Evolutionary conservation across 805 yeast genomes (phyloP).

Genomic region (Teunomyces pallodes): DNA sequence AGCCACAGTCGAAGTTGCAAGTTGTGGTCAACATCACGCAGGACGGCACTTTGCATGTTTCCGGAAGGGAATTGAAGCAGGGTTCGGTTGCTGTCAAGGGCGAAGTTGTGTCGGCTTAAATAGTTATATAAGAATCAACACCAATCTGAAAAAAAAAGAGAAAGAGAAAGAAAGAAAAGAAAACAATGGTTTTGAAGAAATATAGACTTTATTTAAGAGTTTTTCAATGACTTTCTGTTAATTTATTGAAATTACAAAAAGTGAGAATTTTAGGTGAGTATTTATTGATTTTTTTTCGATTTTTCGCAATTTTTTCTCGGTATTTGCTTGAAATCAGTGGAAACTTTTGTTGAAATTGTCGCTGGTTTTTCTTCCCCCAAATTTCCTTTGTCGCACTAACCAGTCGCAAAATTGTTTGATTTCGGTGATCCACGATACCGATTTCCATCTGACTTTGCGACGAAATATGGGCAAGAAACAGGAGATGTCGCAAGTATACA

Average conservation of each 20-base stretch:
- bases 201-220: background rate
- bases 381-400: too few species aligned
- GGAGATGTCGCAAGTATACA: constrained; percentile 45
- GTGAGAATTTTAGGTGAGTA: background rate
- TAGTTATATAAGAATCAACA: background rate
- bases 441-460: background rate
- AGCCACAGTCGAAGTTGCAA: constrained; percentile 66
- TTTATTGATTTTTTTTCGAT: too few species aligned
- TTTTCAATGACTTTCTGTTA: too few species aligned
- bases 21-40: constrained; percentile 61
- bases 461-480: constrained; percentile 38
- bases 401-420: too few species aligned
- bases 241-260: background rate
- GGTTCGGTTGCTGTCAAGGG: constrained; percentile 57
- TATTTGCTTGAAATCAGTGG: too few species aligned
- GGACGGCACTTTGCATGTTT: constrained; percentile 62
- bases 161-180: too few species aligned
- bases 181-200: background rate
- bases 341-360: too few species aligned
- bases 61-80: constrained; percentile 64
- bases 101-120: constrained; percentile 37
- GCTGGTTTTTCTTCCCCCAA: too few species aligned
- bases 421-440: too few species aligned
- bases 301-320: too few species aligned
- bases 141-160: background rate